phyloP scores from a whole-genome alignment of 2,329 filamentous ascomycete genomes.

The Aspergillus pseudoterreus region DNA sequence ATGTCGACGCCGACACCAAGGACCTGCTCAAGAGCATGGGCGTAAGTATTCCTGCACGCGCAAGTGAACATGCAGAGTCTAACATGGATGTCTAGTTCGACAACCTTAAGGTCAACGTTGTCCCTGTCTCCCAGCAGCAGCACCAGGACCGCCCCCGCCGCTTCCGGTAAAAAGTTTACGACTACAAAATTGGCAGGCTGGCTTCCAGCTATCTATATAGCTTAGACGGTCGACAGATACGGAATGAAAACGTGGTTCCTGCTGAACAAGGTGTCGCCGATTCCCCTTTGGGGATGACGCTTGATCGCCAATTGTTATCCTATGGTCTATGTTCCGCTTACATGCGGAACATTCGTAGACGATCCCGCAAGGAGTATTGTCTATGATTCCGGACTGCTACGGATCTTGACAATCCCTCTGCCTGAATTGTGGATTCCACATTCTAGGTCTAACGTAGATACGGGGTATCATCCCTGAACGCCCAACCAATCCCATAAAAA shows the following conservation, averaged over 20 bases:
- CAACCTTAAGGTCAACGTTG: slow-evolving; percentile 93
- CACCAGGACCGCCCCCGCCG: slow-evolving; percentile 71
- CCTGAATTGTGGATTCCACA: neutral
- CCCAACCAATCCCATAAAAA: neutral
- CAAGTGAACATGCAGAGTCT: neutral
- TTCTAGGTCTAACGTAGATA: neutral
- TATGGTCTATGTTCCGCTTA: slow-evolving; percentile 17
- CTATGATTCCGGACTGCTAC: neutral
- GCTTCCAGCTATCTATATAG: slow-evolving; percentile 25
- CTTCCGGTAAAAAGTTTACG: neutral
- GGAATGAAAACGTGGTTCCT: slow-evolving; percentile 40
- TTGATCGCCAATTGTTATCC: slow-evolving; percentile 76
- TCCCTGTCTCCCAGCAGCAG: slow-evolving; percentile 86
- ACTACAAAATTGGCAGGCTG: slow-evolving; percentile 15
- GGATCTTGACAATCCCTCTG: neutral
- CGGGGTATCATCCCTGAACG: slow-evolving; percentile 2
- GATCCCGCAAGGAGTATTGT: neutral
- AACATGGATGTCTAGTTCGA: slow-evolving; percentile 69
- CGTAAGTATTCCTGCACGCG: slow-evolving; percentile 59
- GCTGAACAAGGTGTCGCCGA: slow-evolving; percentile 82
- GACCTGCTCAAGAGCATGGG: slow-evolving; percentile 98
- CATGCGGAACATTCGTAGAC: slow-evolving; percentile 20
- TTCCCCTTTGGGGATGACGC: slow-evolving; percentile 71
- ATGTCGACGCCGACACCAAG: slow-evolving; percentile 97
- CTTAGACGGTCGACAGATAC: slow-evolving; percentile 29